These are phyloP conservation scores for Aristolochia fimbriata DNA, from an alignment of 164 flowering plant species.

Conservation along the genomic window DNA sequence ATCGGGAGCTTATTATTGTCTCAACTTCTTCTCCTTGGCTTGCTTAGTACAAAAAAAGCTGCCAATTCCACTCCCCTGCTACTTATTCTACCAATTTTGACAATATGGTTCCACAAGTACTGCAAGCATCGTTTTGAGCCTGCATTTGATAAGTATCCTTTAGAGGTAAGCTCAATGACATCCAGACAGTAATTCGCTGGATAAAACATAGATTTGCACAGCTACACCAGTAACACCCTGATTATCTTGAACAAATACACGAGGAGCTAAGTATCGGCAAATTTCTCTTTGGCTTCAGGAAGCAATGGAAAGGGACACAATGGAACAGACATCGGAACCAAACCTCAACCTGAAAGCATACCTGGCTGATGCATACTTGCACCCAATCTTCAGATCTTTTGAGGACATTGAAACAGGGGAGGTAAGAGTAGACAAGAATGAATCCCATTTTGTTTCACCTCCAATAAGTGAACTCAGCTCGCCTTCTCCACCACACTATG, in stretches of 20 bases:
- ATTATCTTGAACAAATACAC: too few species aligned
- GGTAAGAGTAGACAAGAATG: slow-evolving; percentile 54
- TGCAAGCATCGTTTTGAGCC: slow-evolving; percentile 93
- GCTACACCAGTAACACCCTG: too few species aligned
- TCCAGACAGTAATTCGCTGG: too few species aligned
- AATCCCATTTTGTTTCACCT: slow-evolving; percentile 21
- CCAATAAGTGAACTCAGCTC: slow-evolving; percentile 32
- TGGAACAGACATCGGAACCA: slow-evolving; percentile 52
- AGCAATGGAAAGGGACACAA: slow-evolving; percentile 76
- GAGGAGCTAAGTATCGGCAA: not conserved
- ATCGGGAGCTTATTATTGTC: slow-evolving; percentile 79
- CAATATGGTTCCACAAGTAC: slow-evolving; percentile 70
- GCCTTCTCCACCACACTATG: slow-evolving; percentile 44
- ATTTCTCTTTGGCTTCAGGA: slow-evolving; percentile 41
- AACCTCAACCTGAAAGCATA: slow-evolving; percentile 51
- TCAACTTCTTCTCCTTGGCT: slow-evolving; percentile 77
- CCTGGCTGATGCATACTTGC: slow-evolving; percentile 86
- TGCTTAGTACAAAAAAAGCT: slow-evolving; percentile 84
- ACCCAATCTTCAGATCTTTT: slow-evolving; percentile 75
- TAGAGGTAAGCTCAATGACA: slow-evolving; percentile 49
- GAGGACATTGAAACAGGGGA: slow-evolving; percentile 48
- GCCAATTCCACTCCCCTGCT: slow-evolving; percentile 89
- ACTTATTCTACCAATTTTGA: slow-evolving; percentile 58
- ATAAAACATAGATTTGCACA: not conserved
- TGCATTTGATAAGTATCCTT: slow-evolving; percentile 82